Percentiles rank a stretch among this genome's conserved stretches.
These are phyloP conservation scores for Arbutus unedo DNA, from an alignment of 148 eudicot species.

Conservation along the genomic window DNA sequence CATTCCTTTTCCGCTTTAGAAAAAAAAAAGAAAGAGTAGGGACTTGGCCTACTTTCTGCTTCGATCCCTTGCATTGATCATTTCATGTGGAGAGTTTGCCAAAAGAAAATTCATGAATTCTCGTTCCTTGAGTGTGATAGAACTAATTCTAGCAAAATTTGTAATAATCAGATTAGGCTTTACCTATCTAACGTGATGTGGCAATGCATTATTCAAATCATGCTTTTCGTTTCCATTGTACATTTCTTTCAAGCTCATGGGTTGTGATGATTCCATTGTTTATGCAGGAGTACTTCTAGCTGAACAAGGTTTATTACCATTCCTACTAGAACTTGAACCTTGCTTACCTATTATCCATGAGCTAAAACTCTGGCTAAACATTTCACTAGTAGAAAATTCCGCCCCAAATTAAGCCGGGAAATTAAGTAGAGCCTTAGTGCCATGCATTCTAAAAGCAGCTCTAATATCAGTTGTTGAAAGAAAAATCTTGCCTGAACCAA, in stretches of 20 bases:
- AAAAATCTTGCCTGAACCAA: too few relatives aligned
- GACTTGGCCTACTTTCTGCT: background rate
- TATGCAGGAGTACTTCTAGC: constrained; percentile 72
- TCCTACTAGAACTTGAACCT: too few relatives aligned
- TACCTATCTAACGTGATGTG: background rate
- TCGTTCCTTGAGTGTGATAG: background rate
- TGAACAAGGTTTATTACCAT: too few relatives aligned
- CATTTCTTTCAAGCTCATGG: background rate
- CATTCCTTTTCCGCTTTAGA: background rate
- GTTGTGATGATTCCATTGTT: constrained; percentile 17
- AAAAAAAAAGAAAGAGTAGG: background rate
- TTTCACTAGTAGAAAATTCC: too few relatives aligned
- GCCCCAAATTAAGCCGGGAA: too few relatives aligned
- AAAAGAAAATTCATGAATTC: too few relatives aligned
- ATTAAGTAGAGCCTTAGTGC: too few relatives aligned
- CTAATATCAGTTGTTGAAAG: too few relatives aligned
- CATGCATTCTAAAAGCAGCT: too few relatives aligned
- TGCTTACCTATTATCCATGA: too few relatives aligned
- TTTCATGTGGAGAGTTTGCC: background rate
- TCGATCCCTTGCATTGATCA: background rate
- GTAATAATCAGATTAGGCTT: background rate
- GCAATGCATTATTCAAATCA: background rate
- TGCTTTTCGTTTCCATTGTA: background rate
- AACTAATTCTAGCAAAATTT: background rate
- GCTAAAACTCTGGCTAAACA: too few relatives aligned